These are phyloP conservation scores for Pulveroboletus sp. DNA, from an alignment of 768 basidiomycete genomes.

Conservation along the genomic window DNA sequence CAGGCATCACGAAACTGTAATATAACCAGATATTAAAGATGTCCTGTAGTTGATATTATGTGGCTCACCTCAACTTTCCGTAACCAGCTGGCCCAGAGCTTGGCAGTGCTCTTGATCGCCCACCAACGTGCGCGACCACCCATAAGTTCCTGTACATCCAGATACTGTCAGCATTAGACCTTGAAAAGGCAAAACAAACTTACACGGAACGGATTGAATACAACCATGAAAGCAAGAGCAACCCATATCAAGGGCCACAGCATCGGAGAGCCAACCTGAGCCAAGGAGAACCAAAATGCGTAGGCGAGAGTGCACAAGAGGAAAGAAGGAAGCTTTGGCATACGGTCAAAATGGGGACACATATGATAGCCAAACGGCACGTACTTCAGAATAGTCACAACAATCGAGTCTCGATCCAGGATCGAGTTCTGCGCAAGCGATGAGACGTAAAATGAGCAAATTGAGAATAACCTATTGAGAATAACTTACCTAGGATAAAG, in stretches of 20 bases:
- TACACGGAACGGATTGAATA: constrained; percentile 78
- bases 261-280: constrained; percentile 64
- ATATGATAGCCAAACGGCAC: constrained; percentile 10
- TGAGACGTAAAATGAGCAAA: constrained; percentile 11
- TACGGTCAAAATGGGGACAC: not conserved
- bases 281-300: constrained; percentile 84
- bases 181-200: not conserved
- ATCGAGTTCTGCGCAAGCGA: constrained; percentile 54
- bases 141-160: constrained; percentile 46
- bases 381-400: constrained; percentile 71
- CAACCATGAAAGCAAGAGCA: constrained; percentile 49
- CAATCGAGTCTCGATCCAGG: constrained; percentile 69
- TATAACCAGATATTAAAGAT: constrained; percentile 3
- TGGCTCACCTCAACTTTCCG: constrained; percentile 67
- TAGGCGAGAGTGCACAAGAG: constrained; percentile 70
- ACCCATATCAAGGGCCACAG: constrained; percentile 87
- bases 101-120: constrained; percentile 63
- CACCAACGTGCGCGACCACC: constrained; percentile 60
- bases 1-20: constrained; percentile 81
- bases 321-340: constrained; percentile 68
- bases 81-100: constrained; percentile 68
- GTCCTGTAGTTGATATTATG: not conserved
- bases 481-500: constrained; percentile 78
- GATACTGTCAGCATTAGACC: not conserved
- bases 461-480: not conserved